Conservation (phyloP, 1,284 basidiomycete species). For the Mycena citricolor region DNA sequence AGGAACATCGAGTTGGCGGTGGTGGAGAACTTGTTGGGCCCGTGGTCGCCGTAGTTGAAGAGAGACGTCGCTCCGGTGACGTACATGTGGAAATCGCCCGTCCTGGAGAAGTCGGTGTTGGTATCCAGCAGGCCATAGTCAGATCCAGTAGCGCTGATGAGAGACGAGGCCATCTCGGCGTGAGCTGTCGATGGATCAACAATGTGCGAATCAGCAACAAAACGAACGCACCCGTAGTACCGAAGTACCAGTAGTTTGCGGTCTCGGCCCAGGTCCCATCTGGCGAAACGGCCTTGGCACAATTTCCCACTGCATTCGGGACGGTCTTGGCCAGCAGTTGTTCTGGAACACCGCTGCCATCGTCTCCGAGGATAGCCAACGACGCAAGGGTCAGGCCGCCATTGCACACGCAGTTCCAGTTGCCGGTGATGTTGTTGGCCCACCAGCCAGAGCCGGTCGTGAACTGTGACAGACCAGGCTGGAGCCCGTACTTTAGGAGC, state of each 20-base stretch:
- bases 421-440: constrained; percentile 62
- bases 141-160: constrained; percentile 85
- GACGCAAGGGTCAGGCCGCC: constrained; percentile 87
- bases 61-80: constrained; percentile 81
- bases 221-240: constrained; percentile 64
- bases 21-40: constrained; percentile 91
- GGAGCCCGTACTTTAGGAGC: constrained; percentile 80
- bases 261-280: constrained; percentile 98
- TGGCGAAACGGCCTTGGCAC: constrained; percentile 58
- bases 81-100: constrained; percentile 91
- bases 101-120: constrained; percentile 74
- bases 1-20: constrained; percentile 78
- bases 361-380: constrained; percentile 87
- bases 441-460: constrained; percentile 55
- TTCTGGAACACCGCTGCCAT: constrained; percentile 72
- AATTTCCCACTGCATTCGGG: constrained; percentile 78
- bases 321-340: constrained; percentile 70
- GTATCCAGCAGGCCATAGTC: constrained; percentile 71
- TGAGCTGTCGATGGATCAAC: constrained; percentile 41
- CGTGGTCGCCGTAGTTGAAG: constrained; percentile 43
- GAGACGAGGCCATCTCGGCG: constrained; percentile 87
- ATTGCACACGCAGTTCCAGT: constrained; percentile 99
- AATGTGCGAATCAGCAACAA: background rate
- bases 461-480: constrained; percentile 57
- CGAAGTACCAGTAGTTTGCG: constrained; percentile 95